Percentiles rank a stretch among this genome's conserved stretches.
phyloP scores from a whole-genome alignment of 2,329 filamentous ascomycete genomes.

The Paraconiothyrium sp. region DNA sequence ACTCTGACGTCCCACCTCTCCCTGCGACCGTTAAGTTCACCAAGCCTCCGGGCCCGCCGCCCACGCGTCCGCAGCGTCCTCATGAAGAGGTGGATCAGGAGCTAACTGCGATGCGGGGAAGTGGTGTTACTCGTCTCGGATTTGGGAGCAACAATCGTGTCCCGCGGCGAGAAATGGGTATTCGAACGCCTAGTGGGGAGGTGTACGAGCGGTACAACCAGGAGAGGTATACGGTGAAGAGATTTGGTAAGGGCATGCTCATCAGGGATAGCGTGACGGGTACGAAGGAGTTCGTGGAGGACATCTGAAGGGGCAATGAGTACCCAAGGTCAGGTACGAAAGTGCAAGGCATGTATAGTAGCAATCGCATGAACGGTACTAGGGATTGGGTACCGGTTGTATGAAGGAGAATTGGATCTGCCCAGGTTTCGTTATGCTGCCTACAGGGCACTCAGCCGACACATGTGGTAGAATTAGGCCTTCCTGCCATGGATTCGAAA shows the following conservation, averaged over 20 bases:
- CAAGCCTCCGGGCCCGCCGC: conserved; percentile 21
- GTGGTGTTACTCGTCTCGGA: not conserved
- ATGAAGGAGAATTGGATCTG: not conserved
- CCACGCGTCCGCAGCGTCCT: conserved; percentile 25
- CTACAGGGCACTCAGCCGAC: no score
- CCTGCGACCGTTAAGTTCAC: conserved; percentile 22
- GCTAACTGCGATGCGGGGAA: not conserved
- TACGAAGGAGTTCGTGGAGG: not conserved
- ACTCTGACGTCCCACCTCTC: conserved; percentile 13
- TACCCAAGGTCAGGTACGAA: not conserved
- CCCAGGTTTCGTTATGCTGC: not conserved
- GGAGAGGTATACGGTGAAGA: not conserved
- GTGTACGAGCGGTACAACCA: not conserved
- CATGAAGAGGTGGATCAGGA: conserved; percentile 15
- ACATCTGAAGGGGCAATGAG: not conserved
- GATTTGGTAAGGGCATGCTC: not conserved
- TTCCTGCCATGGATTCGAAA: no score
- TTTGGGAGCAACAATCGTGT: not conserved
- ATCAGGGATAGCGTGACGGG: not conserved
- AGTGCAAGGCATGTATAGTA: not conserved
- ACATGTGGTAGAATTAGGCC: no score
- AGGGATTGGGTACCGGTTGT: not conserved
- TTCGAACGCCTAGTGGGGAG: not conserved
- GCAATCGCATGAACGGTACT: no score
- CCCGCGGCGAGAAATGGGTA: not conserved